A percentile compares a stretch with the other conserved stretches of the same genome.
Evolutionary conservation across 495 filamentous ascomycete genomes (phyloP).

Genomic region (Lophium mytilinum): DNA sequence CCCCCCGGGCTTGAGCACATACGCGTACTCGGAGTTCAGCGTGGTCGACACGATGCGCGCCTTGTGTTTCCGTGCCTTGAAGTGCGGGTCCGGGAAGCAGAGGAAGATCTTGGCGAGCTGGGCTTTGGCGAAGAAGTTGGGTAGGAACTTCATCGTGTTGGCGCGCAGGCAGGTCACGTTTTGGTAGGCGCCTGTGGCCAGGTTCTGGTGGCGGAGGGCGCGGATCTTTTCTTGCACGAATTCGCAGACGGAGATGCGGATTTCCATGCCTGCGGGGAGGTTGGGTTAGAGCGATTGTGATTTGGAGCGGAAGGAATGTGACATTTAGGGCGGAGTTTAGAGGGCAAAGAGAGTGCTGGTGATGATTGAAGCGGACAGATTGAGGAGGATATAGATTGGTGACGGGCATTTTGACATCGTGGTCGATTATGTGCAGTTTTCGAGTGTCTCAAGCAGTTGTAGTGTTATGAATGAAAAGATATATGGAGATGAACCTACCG

Average conservation of each 20-base stretch:
- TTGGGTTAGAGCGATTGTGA: too few relatives aligned
- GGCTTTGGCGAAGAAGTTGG: constrained; percentile 75
- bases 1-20: constrained; percentile 71
- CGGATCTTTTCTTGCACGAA: constrained; percentile 80
- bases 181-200: constrained; percentile 51
- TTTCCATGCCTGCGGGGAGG: constrained; percentile 65
- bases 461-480: background rate
- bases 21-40: constrained; percentile 88
- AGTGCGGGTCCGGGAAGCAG: constrained; percentile 97
- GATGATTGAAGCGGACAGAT: too few relatives aligned
- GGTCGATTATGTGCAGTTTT: background rate
- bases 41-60: constrained; percentile 84
- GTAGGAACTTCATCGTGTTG: constrained; percentile 97
- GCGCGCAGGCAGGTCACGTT: constrained; percentile 81
- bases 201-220: constrained; percentile 61
- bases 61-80: constrained; percentile 96
- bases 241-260: constrained; percentile 77
- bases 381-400: too few relatives aligned
- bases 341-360: too few relatives aligned
- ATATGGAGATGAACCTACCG: constrained; percentile 40
- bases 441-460: background rate
- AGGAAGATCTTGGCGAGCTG: constrained; percentile 88
- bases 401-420: too few relatives aligned
- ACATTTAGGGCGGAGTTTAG: too few relatives aligned
- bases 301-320: background rate